Base-by-base conservation (phyloP, 2,329 filamentous ascomycete species). In the Aspergillus udagawae region DNA sequence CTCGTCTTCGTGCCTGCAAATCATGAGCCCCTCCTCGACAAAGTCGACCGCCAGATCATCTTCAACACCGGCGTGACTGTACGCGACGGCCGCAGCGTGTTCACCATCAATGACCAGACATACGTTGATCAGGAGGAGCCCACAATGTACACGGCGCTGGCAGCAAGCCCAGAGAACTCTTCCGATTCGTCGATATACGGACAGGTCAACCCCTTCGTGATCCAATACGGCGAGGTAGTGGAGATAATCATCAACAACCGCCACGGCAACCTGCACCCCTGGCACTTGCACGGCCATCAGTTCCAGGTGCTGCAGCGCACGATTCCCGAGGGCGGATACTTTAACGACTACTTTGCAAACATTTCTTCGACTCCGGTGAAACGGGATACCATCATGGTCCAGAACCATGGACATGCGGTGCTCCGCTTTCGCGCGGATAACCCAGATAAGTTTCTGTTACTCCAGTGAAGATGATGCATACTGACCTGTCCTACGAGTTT, bases 61-160 rank as follows among this genome's bases (percentile, higher is more conserved):
- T 10, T 73, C 12, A 61, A 71, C 20, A 63, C 90, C 3, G 78
- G 79, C 58, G 89, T 90, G 83, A 81, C 86, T 65, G 86, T 88
- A 59, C 80, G 91, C 10, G 82, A 92, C 57, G 89, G 89, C 1
- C 83, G 83, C 28, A 64, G 61, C 25, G 68, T 69, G 28, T 86
- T 85, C 59, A 86, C 87, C 74, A 84, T 90, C 55, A 92, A 93
- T 78, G 86, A 90, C 72, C 84, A 91, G 61, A 91, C 89, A 29
- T 96, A 92, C 71, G 82, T 83, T 3, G 55, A 75, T 0, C 90
- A 89, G 51, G 90, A 90, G 70, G 91, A 95, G 0, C 92, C 91
- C 0, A 86, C 88, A 0, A 79, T 96, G 0, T 95, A 92, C 78
- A 91, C 88, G 0, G 90, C 82, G 1, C 79, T 95, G 3, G 85